Evolutionary conservation across 1,284 basidiomycete species (phyloP), one percentile per base, ranked within the genome.

Genomic region (Boletus smithii): DNA sequence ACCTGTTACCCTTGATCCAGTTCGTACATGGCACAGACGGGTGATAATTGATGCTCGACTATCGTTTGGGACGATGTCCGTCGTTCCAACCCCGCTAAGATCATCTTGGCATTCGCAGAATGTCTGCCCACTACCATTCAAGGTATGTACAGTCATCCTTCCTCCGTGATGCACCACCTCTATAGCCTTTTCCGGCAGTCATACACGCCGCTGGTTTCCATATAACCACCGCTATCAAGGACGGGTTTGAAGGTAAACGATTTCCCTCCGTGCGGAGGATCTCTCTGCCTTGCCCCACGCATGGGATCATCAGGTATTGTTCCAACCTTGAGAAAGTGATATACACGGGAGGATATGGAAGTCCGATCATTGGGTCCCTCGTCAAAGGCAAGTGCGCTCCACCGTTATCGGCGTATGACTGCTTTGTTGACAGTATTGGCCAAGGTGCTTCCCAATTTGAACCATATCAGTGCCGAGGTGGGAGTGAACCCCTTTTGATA

Each of bases 41-140:
- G 8, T 13, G n/a, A 14, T 13, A 1, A 6, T 8, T 13, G 20
- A 16, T 9, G 3, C 13, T 16, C 22, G 30, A 49, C 6, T 2
- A 13, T 22, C 9, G 13, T 42, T 4, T 23, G 73, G 67, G 20
- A 59, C 55, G 0, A 8, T 24, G 8, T 24, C 23, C 5, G 47
- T n/a, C 38, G 36, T 5, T 49, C 17, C 10, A 41, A 32, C 11
- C 27, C 20, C 4, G 34, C 42, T 1, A 53, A 58, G 3, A 58
- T 66, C 18, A 49, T 70, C 3, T 56, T 63, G 4, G 54, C 55
- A 6, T 64, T 73, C 24, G 63, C 61, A n/a, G 42, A 49, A 11
- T 69, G 63, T 44, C 60, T 71, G 7, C 53, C 57, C 6, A 55
- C 65, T 40, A 67, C 63, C 3, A 54, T 71, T 5, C 60, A 69